Evolutionary conservation across 23 red algal species (phyloP), one percentile per base, ranked within the genome.

Genomic region (Gracilariopsis chorda): DNA sequence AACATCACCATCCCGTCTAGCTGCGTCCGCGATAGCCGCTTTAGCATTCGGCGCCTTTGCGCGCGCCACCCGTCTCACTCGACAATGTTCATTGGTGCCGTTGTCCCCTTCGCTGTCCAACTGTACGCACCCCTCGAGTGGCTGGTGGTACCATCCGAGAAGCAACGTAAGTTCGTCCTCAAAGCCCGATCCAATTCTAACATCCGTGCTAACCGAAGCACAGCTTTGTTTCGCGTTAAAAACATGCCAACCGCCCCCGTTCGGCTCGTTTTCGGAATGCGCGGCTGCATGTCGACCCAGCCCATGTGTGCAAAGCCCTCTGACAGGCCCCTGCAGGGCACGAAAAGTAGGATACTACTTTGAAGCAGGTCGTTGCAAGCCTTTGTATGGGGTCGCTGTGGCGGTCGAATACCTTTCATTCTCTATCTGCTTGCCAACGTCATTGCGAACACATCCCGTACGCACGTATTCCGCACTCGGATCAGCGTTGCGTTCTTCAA

Each of bases 91-190:
- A 4, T 17, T 73, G 5, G 67, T 42, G 40, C 1, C 32, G 39
- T 42, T 42, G 8, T 16, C 19, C 42, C 1, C 40, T 5, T 28
- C 67, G 1, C 4, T 73, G 2, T 25, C 37, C 28, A 12, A 0
- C 29, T 73, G 67, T 23, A 36, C n/a, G 11, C 4, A 46, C 42
- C 42, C 39, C 23, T 36, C 14, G 23, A 42, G 42, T 73, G 67
- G 67, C 30, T 73, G 67, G 67, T 73, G 67, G 67, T 73, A 73
- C 32, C n/a, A 73, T 24, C 67, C 67, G 29, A 36, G 47, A 42
- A 35, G 24, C 8, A 1, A 73, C n/a, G 67, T 73, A 46, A 25
- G 67, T 46, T 45, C 33, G 8, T 20, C 67, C 47, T 35, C 47
- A 45, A 19, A 21, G 7, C 3, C 10, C 67, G 28, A n/a, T 46